These are phyloP conservation scores for Mycena capillaripes DNA, from an alignment of 768 basidiomycete genomes.

Conservation along the genomic window DNA sequence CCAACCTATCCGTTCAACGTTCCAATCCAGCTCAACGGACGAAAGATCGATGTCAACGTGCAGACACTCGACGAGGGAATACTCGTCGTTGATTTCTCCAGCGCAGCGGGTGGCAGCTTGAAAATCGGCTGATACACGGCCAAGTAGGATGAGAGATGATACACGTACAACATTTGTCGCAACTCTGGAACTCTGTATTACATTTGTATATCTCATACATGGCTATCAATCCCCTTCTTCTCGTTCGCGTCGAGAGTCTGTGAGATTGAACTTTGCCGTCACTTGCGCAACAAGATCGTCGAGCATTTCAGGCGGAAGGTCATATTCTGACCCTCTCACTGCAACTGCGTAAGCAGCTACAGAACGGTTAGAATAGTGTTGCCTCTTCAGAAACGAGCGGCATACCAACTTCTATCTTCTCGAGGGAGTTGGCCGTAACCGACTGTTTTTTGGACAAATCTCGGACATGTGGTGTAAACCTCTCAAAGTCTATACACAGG, in stretches of 20 bases:
- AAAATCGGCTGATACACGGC: constrained; percentile 43
- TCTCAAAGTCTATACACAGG: constrained; percentile 77
- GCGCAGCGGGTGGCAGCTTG: constrained; percentile 38
- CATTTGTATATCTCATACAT: constrained; percentile 21
- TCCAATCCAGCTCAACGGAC: constrained; percentile 46
- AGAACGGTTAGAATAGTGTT: constrained; percentile 22
- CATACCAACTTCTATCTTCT: constrained; percentile 95
- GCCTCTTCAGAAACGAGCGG: constrained; percentile 9
- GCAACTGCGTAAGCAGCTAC: constrained; percentile 81
- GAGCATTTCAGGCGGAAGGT: constrained; percentile 74
- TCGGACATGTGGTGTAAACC: constrained; percentile 75
- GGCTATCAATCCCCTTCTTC: constrained; percentile 21
- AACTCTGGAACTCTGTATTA: background rate
- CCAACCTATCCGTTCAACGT: constrained; percentile 22
- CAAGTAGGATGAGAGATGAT: background rate
- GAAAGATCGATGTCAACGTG: constrained; percentile 35
- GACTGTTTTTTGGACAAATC: constrained; percentile 90
- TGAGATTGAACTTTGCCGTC: constrained; percentile 50
- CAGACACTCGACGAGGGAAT: constrained; percentile 34
- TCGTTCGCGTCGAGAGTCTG: background rate
- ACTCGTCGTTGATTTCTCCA: constrained; percentile 42
- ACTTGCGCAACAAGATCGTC: constrained; percentile 76
- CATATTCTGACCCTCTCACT: constrained; percentile 81
- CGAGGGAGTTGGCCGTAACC: constrained; percentile 88
- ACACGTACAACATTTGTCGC: background rate